These are phyloP conservation scores for Kurtzmaniella quercitrusa DNA, from an alignment of 1,139 yeast species.

Conservation along the genomic window DNA sequence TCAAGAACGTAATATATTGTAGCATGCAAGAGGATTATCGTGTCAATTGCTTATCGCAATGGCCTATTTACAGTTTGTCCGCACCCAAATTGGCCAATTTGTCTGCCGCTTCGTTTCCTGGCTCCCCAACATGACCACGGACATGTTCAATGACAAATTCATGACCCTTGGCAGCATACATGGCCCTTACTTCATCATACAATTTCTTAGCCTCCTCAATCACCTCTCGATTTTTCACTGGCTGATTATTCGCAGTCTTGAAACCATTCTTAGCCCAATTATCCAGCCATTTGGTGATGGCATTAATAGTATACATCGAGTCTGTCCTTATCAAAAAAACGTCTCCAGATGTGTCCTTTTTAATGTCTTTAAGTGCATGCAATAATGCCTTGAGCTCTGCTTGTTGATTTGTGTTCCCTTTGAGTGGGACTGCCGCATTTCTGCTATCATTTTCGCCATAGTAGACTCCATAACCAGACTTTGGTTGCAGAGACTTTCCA, in stretches of 20 bases:
- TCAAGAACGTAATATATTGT: too few species aligned
- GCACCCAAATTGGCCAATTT: constrained; percentile 46
- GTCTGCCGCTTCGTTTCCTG: constrained; percentile 81
- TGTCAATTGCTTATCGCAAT: too few species aligned
- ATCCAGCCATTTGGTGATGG: constrained; percentile 46
- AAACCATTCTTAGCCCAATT: constrained; percentile 55
- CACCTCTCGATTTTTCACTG: constrained; percentile 51
- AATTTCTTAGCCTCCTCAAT: constrained; percentile 28
- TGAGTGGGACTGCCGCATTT: constrained; percentile 50
- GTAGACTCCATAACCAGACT: constrained; percentile 67
- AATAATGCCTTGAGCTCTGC: constrained; percentile 72
- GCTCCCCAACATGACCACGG: constrained; percentile 63
- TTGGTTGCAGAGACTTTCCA: constrained; percentile 44
- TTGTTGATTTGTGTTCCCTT: constrained; percentile 63
- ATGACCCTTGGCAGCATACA: constrained; percentile 24
- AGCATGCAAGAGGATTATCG: too few species aligned
- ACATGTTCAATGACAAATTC: constrained; percentile 48
- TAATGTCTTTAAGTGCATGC: constrained; percentile 46
- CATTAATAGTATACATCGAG: constrained; percentile 50
- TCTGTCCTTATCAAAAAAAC: constrained; percentile 47
- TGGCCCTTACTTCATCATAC: constrained; percentile 23
- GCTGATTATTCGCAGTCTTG: constrained; percentile 37
- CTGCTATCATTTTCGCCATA: constrained; percentile 54
- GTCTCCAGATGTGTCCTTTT: constrained; percentile 3
- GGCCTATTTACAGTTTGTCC: neutral